phyloP scores from a whole-genome alignment of 495 filamentous ascomycete genomes.

The Thermochaetoides thermophila region DNA sequence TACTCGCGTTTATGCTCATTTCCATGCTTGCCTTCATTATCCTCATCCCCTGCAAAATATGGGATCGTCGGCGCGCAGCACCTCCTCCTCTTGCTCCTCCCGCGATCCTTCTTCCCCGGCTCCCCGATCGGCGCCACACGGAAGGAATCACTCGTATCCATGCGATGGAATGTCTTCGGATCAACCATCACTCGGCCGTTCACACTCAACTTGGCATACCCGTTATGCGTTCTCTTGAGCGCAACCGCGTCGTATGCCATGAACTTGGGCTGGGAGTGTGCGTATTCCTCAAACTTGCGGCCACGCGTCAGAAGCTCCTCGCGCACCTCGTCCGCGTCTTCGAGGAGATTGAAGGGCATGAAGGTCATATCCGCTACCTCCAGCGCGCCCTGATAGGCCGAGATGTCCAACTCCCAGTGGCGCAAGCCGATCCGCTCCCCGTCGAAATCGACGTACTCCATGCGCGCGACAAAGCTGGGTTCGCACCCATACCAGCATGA shows the following conservation, averaged over 20 bases:
- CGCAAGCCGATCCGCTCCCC: constrained; percentile 18
- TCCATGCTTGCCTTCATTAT: no score
- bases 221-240: constrained; percentile 12
- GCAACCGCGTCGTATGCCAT: constrained; percentile 17
- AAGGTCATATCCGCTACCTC: constrained; percentile 13
- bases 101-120: constrained; percentile 2
- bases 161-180: constrained; percentile 18
- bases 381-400: constrained; percentile 15
- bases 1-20: constrained; percentile 4
- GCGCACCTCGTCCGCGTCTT: constrained; percentile 10
- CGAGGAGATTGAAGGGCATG: constrained; percentile 16
- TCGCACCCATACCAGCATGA: constrained; percentile 13
- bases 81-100: background rate
- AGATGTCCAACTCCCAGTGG: constrained; percentile 7
- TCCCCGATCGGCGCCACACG: constrained; percentile 3
- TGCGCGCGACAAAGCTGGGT: constrained; percentile 1
- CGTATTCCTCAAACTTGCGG: constrained; percentile 22
- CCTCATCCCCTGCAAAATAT: no score
- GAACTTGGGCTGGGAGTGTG: no score
- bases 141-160: constrained; percentile 16
- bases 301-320: constrained; percentile 16
- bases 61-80: no score
- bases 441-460: constrained; percentile 22
- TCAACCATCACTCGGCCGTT: constrained; percentile 25
- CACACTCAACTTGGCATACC: constrained; percentile 14